Percentiles rank a stretch among this genome's conserved stretches.
These are phyloP conservation scores for Pneumocystis wakefieldiae DNA, from an alignment of 1,139 yeast species.

Conservation along the genomic window DNA sequence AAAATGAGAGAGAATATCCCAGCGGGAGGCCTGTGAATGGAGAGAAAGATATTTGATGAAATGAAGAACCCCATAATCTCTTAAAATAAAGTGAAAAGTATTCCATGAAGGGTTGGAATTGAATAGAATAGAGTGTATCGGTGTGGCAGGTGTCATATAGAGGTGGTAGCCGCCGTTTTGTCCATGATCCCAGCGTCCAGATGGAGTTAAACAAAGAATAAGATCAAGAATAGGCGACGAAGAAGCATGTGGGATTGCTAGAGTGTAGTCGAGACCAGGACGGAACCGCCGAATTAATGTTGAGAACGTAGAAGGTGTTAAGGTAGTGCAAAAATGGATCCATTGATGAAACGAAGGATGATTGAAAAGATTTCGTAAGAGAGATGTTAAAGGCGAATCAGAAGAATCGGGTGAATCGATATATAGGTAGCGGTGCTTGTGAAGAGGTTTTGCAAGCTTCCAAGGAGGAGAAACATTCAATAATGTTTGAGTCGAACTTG, in stretches of 20 bases:
- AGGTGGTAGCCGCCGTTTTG: conserved; percentile 90
- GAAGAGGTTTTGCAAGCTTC: conserved; percentile 89
- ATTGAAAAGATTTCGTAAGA: conserved; percentile 2
- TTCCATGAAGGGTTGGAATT: too few species aligned
- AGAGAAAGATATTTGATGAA: too few species aligned
- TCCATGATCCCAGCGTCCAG: conserved; percentile 29
- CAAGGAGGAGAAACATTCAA: conserved; percentile 53
- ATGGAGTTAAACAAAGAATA: conserved; percentile 26
- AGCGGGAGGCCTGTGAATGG: too few species aligned
- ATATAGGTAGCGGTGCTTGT: conserved; percentile 75
- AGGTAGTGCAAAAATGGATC: conserved; percentile 48
- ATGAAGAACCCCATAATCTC: too few species aligned
- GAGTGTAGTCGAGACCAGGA: conserved; percentile 85
- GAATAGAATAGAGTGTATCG: too few species aligned
- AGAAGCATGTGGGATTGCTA: conserved; percentile 63
- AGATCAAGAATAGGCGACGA: conserved; percentile 15
- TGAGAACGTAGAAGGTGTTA: conserved; percentile 51
- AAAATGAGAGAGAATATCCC: too few species aligned
- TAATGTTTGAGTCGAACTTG: conserved; percentile 41
- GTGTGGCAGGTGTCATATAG: conserved; percentile 38
- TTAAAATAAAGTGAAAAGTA: too few species aligned
- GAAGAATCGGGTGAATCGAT: conserved; percentile 12
- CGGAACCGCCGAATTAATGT: conserved; percentile 70
- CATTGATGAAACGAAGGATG: conserved; percentile 26
- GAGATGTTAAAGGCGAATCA: neutral